Evolutionary conservation across 1,284 basidiomycete genomes (phyloP), one percentile per base, ranked within the genome.

Genomic region (Neotropicomus parvogracilis): DNA sequence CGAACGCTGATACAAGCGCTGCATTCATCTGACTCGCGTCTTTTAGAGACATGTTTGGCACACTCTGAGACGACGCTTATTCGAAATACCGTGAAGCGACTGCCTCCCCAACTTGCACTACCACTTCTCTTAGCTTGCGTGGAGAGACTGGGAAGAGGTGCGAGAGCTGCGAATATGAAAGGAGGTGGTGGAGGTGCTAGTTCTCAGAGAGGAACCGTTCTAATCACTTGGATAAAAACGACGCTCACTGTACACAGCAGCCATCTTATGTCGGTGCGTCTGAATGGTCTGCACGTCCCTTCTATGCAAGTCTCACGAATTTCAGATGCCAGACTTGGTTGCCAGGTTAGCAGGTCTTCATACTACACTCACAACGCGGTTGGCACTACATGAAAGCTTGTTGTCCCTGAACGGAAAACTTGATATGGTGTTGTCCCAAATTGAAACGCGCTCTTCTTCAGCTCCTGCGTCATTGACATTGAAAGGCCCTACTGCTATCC

Each of bases 1-100:
- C 87, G 94, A 44, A 95, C 95, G 13, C 79, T 99, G 40, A 91
- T 95, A 42, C 97, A 99, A 70, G 95, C 97, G 0, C 73, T 99
- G 39, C 95, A 99, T 67, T 97, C 95, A 3, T 88, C 89, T 17
- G 97, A 99, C 72, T 81, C 87, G 1, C 82, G 85, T 6, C 73
- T 99, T 33, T 74, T 99, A 49, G 92, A 97, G 61, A 85, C 88
- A 24, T 97, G 94, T 71, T 73, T 99, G 27, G 73, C 80, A 1
- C 92, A 98, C 70, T 89, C 91, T 16, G 86, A 97, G 57, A 74
- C 80, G 9, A 70, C 74, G 1, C 73, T 99, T 35, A 91, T 99
- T 57, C 80, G 85, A 46, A 91, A 92, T 64, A 97, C 95, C 1
- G 86, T 99, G 37, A 79, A 84, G 54, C 80, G 91, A 51, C 73